phyloP scores from a whole-genome alignment of 2,329 filamentous ascomycete species.

The Penicillium sp. region DNA sequence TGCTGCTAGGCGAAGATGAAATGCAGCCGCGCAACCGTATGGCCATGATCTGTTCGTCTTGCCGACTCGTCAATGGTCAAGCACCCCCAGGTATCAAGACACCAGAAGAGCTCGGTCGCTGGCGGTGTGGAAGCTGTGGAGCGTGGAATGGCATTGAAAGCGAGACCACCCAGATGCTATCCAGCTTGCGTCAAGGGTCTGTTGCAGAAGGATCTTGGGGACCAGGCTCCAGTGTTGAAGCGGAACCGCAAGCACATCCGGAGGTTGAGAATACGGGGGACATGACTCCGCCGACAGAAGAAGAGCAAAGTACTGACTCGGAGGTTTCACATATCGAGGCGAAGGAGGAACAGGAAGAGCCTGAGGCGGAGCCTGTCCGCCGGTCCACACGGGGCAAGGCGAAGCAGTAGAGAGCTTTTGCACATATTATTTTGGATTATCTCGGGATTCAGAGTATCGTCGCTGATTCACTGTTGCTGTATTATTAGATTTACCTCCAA shows the following conservation, averaged over 20 bases:
- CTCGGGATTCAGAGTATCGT: not conserved
- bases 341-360: slow-evolving; percentile 15
- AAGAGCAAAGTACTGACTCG: slow-evolving; percentile 22
- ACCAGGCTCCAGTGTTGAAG: slow-evolving; percentile 21
- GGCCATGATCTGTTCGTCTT: slow-evolving; percentile 78
- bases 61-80: slow-evolving; percentile 90
- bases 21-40: slow-evolving; percentile 87
- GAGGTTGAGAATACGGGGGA: slow-evolving; percentile 27
- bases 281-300: slow-evolving; percentile 16
- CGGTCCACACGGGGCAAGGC: slow-evolving; percentile 28
- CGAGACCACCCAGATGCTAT: slow-evolving; percentile 71
- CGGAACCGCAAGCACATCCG: slow-evolving; percentile 13
- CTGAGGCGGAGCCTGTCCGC: slow-evolving; percentile 15
- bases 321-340: slow-evolving; percentile 22
- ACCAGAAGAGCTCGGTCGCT: slow-evolving; percentile 76
- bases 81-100: slow-evolving; percentile 81
- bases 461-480: not conserved
- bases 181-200: slow-evolving; percentile 54
- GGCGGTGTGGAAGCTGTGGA: slow-evolving; percentile 86
- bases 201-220: slow-evolving; percentile 22
- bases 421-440: not conserved
- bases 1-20: slow-evolving; percentile 92
- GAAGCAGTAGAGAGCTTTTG: slow-evolving; percentile 20
- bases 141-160: slow-evolving; percentile 78
- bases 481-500: not conserved